Conservation (phyloP, 352 stramenopile species). For the Lagenidium giganteum region DNA sequence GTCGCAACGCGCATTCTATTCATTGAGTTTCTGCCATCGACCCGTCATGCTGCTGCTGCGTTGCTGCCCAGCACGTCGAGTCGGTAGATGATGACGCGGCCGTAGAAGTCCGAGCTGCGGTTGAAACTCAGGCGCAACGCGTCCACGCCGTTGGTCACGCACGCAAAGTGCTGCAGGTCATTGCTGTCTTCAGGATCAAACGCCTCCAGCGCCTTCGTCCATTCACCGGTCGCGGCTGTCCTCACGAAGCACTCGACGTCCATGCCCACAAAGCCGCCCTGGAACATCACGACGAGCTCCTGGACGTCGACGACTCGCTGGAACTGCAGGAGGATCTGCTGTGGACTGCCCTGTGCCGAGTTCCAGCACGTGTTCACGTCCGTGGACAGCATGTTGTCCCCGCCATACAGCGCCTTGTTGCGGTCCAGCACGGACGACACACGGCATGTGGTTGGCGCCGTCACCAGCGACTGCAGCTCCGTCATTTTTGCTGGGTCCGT, state of each 20-base stretch:
- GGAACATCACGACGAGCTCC: constrained; percentile 59
- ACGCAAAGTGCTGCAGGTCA: constrained; percentile 44
- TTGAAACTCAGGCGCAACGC: constrained; percentile 46
- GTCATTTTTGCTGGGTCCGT: too few species aligned
- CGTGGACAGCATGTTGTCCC: constrained; percentile 39
- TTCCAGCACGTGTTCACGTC: constrained; percentile 64
- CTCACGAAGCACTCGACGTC: constrained; percentile 40
- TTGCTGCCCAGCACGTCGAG: constrained; percentile 39
- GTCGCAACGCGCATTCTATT: too few species aligned
- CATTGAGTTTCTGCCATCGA: too few species aligned
- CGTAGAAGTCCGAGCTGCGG: constrained; percentile 71
- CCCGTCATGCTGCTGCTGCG: constrained; percentile 1
- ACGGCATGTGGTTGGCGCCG: constrained; percentile 39
- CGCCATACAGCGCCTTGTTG: constrained; percentile 58
- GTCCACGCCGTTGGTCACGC: constrained; percentile 16
- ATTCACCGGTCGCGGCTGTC: constrained; percentile 4
- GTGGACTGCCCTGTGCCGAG: constrained; percentile 56
- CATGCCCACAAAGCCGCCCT: constrained; percentile 69
- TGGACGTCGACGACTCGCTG: constrained; percentile 36
- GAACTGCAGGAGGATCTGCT: constrained; percentile 62
- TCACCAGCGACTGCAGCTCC: constrained; percentile 28
- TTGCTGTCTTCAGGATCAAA: constrained; percentile 47
- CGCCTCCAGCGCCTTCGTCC: constrained; percentile 15
- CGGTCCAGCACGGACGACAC: constrained; percentile 67
- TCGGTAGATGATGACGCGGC: constrained; percentile 61